phyloP scores from a whole-genome alignment of 2,329 filamentous ascomycete genomes.

The Phialophora verrucosa region DNA sequence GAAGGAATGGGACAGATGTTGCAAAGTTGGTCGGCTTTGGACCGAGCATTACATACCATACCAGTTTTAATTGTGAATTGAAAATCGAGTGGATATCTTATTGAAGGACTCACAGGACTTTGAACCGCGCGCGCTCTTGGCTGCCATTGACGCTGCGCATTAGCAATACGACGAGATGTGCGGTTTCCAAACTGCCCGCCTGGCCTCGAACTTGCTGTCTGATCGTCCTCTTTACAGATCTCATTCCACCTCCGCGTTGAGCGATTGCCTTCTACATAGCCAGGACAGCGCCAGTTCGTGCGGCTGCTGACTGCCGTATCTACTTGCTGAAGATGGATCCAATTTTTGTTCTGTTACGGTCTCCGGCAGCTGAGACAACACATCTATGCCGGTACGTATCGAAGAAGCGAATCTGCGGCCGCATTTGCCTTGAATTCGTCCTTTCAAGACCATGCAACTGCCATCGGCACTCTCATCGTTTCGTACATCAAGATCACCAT shows the following conservation, averaged over 20 bases:
- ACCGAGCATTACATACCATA: conserved; percentile 6
- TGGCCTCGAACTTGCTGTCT: not conserved
- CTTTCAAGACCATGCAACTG: not conserved
- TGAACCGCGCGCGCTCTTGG: not conserved
- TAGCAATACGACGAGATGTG: not conserved
- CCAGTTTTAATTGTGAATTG: conserved; percentile 5
- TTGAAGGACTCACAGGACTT: not conserved
- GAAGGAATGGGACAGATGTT: conserved; percentile 15
- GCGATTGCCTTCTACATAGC: not conserved
- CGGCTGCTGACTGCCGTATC: not conserved
- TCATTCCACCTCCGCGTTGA: not conserved
- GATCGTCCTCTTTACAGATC: not conserved
- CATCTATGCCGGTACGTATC: too few relatives aligned
- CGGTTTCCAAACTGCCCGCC: not conserved
- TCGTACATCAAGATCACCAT: not conserved
- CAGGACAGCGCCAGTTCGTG: not conserved
- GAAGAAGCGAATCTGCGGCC: too few relatives aligned
- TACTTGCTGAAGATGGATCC: not conserved
- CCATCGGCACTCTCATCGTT: not conserved
- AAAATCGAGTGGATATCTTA: not conserved
- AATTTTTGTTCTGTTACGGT: too few relatives aligned
- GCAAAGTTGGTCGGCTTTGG: conserved; percentile 1
- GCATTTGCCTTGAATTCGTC: not conserved
- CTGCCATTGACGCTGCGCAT: not conserved
- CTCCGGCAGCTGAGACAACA: too few relatives aligned